Evolutionary conservation across 169 alveolate genomes (phyloP), one percentile per base, ranked within the genome.

Genomic region (Eimeria mitis): DNA sequence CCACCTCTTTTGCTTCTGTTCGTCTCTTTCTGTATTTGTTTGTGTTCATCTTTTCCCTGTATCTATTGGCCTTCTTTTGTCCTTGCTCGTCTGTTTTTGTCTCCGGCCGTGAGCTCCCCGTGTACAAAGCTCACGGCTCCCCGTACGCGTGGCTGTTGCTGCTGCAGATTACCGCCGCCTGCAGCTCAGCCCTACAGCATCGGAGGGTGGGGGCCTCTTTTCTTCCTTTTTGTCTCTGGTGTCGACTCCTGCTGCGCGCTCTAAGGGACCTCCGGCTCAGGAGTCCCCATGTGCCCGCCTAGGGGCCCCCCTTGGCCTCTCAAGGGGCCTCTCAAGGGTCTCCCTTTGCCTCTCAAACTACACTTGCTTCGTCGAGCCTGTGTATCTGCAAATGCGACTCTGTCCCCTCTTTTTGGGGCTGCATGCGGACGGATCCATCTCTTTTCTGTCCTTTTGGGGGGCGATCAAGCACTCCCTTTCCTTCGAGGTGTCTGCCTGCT

Each of bases 111-210:
- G 21, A 28, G n/a, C 31, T 42, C 31, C 34, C 78, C 78, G 28
- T 2, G 23, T n/a, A 44, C 47, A 5, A 68, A 21, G 11, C 47
- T n/a, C 49, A 8, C 25, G 34, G 78, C 7, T 34, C 7, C 78
- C 8, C 0, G 31, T 14, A 71, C 81, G 37, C 54, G 31, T 71
- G 52, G 54, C 28, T 71, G 81, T 40, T 37, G 49, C 54, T 71
- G 49, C 52, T 71, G 81, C 73, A 92, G 96, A 92, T 31, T 92
- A 63, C 63, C 96, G 96, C 52, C 96, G 96, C 34, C 37, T 92
- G 79, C 71, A 83, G 52, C 85, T 81, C 19, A 65, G 54, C 28
- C 88, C 96, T 47, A 73, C 94, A 16, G 42, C 59, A 42, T 52
- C 37, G 73, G 40, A 65, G 37, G 40, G 87, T 2, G 56, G 91